A percentile compares a stretch with the other conserved stretches of the same genome.
These are phyloP conservation scores for Aspergillus kassunensis DNA, from an alignment of 495 filamentous ascomycete species.

Conservation along the genomic window DNA sequence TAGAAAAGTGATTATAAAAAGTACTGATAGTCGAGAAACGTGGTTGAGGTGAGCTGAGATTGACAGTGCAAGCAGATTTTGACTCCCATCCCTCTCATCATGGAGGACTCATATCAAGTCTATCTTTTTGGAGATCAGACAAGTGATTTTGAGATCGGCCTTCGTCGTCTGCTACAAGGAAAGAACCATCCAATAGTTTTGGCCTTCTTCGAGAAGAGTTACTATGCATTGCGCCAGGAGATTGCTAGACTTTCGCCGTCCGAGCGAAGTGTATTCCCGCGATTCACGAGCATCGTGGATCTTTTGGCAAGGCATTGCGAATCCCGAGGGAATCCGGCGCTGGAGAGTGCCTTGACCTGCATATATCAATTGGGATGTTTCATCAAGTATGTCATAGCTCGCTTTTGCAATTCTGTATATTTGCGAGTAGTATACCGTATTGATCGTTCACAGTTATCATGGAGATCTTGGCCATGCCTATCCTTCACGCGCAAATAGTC, in stretches of 20 bases:
- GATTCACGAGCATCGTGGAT: conserved; percentile 65
- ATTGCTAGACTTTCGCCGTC: conserved; percentile 55
- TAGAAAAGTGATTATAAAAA: no score
- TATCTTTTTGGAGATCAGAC: conserved; percentile 79
- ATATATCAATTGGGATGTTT: conserved; percentile 71
- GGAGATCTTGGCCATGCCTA: conserved; percentile 53
- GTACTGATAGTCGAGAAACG: conserved; percentile 2
- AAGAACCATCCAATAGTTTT: conserved; percentile 62
- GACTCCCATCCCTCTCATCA: conserved; percentile 11
- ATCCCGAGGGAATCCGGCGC: conserved; percentile 54
- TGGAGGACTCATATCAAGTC: conserved; percentile 33
- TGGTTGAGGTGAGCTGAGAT: neutral
- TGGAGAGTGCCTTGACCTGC: conserved; percentile 63
- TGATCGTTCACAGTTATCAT: conserved; percentile 29
- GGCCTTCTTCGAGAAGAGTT: conserved; percentile 61
- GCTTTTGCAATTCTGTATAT: no score
- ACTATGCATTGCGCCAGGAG: conserved; percentile 60
- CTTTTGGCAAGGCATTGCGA: conserved; percentile 65
- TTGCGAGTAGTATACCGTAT: neutral
- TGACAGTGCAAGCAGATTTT: neutral
- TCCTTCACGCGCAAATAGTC: conserved; percentile 40
- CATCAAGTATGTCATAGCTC: conserved; percentile 57
- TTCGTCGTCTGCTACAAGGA: conserved; percentile 57
- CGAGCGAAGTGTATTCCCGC: conserved; percentile 59
- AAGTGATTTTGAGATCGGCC: conserved; percentile 62